Conservation (phyloP, 2,329 filamentous ascomycete genomes). For the Fusarium sterilihyphosum region DNA sequence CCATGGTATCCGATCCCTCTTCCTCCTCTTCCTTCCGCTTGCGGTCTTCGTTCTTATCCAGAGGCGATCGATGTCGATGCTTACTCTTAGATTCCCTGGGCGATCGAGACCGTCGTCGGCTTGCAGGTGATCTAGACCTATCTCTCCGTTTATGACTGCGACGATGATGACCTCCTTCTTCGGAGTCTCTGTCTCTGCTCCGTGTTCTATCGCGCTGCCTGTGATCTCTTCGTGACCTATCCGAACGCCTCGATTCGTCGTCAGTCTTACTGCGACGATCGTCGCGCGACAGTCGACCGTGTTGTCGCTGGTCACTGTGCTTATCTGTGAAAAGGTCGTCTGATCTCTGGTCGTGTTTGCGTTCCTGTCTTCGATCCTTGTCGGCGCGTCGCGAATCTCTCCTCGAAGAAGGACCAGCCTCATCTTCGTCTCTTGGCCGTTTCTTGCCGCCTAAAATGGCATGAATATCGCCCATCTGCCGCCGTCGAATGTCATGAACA, state of each 20-base stretch:
- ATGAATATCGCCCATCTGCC: slow-evolving; percentile 69
- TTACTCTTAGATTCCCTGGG: slow-evolving; percentile 44
- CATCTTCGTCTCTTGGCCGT: slow-evolving; percentile 42
- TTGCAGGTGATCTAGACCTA: slow-evolving; percentile 42
- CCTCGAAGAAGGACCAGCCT: slow-evolving; percentile 27
- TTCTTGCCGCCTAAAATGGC: slow-evolving; percentile 64
- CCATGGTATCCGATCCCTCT: slow-evolving; percentile 73
- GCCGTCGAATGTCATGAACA: slow-evolving; percentile 61
- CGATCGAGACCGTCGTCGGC: slow-evolving; percentile 46
- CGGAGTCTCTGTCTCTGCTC: slow-evolving; percentile 19
- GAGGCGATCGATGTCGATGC: slow-evolving; percentile 48
- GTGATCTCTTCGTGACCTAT: slow-evolving; percentile 27
- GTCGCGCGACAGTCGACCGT: slow-evolving; percentile 41
- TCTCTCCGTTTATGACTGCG: slow-evolving; percentile 32
- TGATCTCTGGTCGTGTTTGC: slow-evolving; percentile 3
- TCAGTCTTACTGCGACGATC: slow-evolving; percentile 27
- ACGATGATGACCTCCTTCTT: slow-evolving; percentile 19
- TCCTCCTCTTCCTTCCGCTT: slow-evolving; percentile 27
- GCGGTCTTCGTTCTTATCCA: slow-evolving; percentile 21
- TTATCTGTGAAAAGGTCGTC: slow-evolving; percentile 38
- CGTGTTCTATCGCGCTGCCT: slow-evolving; percentile 30
- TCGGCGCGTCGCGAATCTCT: slow-evolving; percentile 25
- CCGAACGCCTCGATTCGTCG: slow-evolving; percentile 18
- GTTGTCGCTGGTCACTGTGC: slow-evolving; percentile 29
- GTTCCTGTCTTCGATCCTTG: slow-evolving; percentile 4